Evolutionary conservation across 208 protist genomes (phyloP).

Genomic region (Lotmaria passim): DNA sequence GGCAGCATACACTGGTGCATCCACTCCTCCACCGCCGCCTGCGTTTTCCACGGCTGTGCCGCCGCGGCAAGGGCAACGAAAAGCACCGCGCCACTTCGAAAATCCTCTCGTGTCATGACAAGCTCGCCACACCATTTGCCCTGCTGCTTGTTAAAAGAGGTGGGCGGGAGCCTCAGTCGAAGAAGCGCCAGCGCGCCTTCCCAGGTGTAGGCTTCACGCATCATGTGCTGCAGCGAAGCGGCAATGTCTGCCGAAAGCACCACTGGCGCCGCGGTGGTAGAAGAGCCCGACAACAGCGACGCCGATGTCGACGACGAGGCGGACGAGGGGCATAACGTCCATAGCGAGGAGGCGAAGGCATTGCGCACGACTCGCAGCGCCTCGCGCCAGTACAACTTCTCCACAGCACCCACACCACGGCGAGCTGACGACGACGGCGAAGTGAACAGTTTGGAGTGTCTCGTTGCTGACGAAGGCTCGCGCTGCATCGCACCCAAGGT

Average conservation of each 20-base stretch:
- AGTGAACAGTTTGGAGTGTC: not conserved
- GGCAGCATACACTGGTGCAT: constrained; percentile 46
- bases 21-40: constrained; percentile 43
- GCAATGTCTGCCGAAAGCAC: constrained; percentile 4
- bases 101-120: not conserved
- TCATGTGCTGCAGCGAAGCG: constrained; percentile 19
- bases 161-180: not conserved
- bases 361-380: constrained; percentile 26
- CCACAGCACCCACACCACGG: not conserved
- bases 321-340: too few relatives aligned
- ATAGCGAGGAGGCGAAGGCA: constrained; percentile 5
- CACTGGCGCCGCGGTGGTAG: not conserved
- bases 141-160: too few relatives aligned
- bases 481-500: constrained; percentile 32
- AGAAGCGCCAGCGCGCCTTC: constrained; percentile 23
- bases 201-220: constrained; percentile 33
- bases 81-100: constrained; percentile 30
- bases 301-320: too few relatives aligned
- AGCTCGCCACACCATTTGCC: not conserved
- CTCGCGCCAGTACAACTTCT: constrained; percentile 31
- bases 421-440: not conserved
- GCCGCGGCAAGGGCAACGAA: constrained; percentile 44
- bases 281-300: not conserved
- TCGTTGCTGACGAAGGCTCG: not conserved
- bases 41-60: constrained; percentile 53